These are phyloP conservation scores for Salix brachista DNA, from an alignment of 345 rosid genomes.

Conservation along the genomic window DNA sequence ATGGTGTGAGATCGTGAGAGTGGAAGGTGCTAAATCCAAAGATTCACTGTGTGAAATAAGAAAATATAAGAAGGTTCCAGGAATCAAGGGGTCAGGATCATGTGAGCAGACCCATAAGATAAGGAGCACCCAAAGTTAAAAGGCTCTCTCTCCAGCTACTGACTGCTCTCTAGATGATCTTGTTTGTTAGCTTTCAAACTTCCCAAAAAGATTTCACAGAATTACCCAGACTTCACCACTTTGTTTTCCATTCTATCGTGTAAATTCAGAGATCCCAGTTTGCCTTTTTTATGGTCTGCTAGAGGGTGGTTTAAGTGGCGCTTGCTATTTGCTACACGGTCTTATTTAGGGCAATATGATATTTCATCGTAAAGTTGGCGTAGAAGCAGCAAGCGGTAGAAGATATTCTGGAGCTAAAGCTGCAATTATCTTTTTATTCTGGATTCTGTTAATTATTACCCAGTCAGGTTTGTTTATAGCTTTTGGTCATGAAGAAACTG, in stretches of 20 bases:
- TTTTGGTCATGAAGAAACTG: constrained; percentile 33
- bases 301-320: neutral
- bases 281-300: neutral
- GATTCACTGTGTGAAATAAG: constrained; percentile 26
- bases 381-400: constrained; percentile 11
- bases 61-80: constrained; percentile 77
- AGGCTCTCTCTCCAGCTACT: neutral
- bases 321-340: neutral
- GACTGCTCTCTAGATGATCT: neutral
- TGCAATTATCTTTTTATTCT: constrained; percentile 34
- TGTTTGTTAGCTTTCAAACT: neutral
- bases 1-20: constrained; percentile 6
- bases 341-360: constrained; percentile 25
- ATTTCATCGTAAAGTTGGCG: constrained; percentile 18
- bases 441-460: constrained; percentile 42
- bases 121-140: constrained; percentile 15
- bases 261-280: constrained; percentile 3
- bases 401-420: constrained; percentile 15
- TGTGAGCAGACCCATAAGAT: constrained; percentile 53
- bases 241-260: neutral
- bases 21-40: constrained; percentile 32
- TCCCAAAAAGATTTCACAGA: neutral
- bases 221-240: neutral
- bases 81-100: constrained; percentile 89
- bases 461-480: constrained; percentile 31